A percentile compares a stretch with the other conserved stretches of the same genome.
Conservation (phyloP, 1,284 basidiomycete species). For the Neonothopanus nambi region DNA sequence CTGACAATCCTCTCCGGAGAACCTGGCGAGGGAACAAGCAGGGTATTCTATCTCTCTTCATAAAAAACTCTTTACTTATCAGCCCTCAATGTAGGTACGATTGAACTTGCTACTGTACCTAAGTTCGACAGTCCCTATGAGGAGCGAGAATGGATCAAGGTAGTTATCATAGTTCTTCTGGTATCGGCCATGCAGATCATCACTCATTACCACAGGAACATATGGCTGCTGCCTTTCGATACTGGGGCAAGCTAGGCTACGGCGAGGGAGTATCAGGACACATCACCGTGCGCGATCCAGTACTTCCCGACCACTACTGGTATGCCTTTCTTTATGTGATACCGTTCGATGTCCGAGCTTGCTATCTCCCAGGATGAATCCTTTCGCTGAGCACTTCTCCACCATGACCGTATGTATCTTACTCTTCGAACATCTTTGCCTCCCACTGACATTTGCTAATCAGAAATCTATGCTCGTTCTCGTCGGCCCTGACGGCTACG, state of each 20-base stretch:
- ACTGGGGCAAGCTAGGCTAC: slow-evolving; percentile 49
- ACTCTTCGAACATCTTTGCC: neutral
- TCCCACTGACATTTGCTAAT: neutral
- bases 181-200: neutral
- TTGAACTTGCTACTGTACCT: slow-evolving; percentile 24
- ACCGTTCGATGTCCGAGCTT: neutral
- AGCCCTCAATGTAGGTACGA: slow-evolving; percentile 14
- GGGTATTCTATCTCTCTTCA: slow-evolving; percentile 1
- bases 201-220: slow-evolving; percentile 22
- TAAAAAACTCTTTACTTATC: neutral
- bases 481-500: slow-evolving; percentile 28
- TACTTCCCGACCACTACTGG: slow-evolving; percentile 23
- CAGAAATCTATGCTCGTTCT: slow-evolving; percentile 32
- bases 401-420: slow-evolving; percentile 24
- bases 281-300: slow-evolving; percentile 54
- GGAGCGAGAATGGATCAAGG: slow-evolving; percentile 31
- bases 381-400: slow-evolving; percentile 29
- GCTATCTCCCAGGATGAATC: slow-evolving; percentile 29
- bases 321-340: slow-evolving; percentile 7
- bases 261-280: slow-evolving; percentile 66
- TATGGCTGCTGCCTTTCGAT: slow-evolving; percentile 29
- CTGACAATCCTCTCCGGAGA: slow-evolving; percentile 17
- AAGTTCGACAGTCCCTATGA: slow-evolving; percentile 25
- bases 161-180: slow-evolving; percentile 1
- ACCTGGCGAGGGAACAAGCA: slow-evolving; percentile 21